Evolutionary conservation across 164 flowering plant species (phyloP), one percentile per base, ranked within the genome.

Genomic region (Santalum album): DNA sequence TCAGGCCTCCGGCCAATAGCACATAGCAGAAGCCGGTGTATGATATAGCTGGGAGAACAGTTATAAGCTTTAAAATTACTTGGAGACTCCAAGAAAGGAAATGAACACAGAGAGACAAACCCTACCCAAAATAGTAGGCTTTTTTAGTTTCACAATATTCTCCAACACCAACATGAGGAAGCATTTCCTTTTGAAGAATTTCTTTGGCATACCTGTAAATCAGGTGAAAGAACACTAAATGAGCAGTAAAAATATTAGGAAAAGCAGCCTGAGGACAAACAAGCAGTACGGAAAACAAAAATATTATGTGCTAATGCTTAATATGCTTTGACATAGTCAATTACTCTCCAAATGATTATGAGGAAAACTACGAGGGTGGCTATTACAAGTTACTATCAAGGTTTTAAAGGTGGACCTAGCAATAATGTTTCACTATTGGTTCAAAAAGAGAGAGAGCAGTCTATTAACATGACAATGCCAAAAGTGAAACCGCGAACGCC

Each of bases 101-200:
- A 4, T 38, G 14, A 15, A 3, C 14, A 15, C 42, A 38, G 44
- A 9, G 25, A 25, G 6, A 25, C 22, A 44, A 23, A 22, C 51
- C 72, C 20, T 71, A 94, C 95, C 99, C 97, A 65, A 94, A 94
- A 65, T 90, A 90, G 66, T 86, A 94, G 40, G 97, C 97, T 64
- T 94, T 94, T 71, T 90, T 94, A 18, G 99, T 94, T 70, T 94
- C 99, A 59, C 97, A 94, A 69, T 75, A 85, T 59, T 90, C 99
- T 38, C 85, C 95, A 58, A 76, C 76, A 20, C 97, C 97, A 61
- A 94, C 99, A 78, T 94, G 99, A 35, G 99, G 99, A 65, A 94
- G 90, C 99, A 94, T 94, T 75, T 90, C 97, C 56, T 80, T 94
- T 53, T 94, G 96, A 51, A 94, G 97, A 57, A 94, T 94, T 57